Evolutionary conservation across 2,329 filamentous ascomycete species (phyloP).

Genomic region (Coniochaeta prunicola): DNA sequence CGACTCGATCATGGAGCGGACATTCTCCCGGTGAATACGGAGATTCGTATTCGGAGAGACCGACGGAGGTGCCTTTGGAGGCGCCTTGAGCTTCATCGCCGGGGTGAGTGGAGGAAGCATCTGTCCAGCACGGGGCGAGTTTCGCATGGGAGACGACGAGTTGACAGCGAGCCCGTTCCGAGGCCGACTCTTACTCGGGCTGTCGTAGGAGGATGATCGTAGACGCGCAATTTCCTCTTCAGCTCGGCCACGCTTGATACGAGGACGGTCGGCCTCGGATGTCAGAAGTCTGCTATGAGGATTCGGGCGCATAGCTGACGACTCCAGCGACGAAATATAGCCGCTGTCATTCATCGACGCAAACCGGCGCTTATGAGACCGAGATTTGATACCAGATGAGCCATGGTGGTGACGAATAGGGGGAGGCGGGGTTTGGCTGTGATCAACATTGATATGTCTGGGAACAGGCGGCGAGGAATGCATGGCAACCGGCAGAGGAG

Average conservation of each 20-base stretch:
- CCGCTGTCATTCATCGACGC: conserved; percentile 84
- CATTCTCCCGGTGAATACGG: conserved; percentile 76
- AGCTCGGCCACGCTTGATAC: conserved; percentile 80
- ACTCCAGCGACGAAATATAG: conserved; percentile 94
- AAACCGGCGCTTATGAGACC: conserved; percentile 69
- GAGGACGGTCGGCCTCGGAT: conserved; percentile 72
- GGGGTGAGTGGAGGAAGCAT: conserved; percentile 76
- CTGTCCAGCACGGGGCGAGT: conserved; percentile 41
- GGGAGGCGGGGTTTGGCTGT: conserved; percentile 73
- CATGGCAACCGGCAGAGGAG: conserved; percentile 64
- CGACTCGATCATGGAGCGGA: conserved; percentile 74
- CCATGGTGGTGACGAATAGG: conserved; percentile 53
- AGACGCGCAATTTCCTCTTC: conserved; percentile 94
- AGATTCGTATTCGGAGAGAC: conserved; percentile 91
- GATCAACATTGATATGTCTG: conserved; percentile 47
- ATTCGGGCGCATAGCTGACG: conserved; percentile 72
- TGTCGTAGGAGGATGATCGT: conserved; percentile 87
- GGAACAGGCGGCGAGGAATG: conserved; percentile 86
- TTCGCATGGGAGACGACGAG: conserved; percentile 64
- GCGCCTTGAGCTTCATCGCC: conserved; percentile 69
- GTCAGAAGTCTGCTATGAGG: conserved; percentile 58
- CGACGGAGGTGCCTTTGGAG: conserved; percentile 56
- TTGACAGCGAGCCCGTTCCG: conserved; percentile 41
- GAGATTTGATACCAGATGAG: conserved; percentile 50
- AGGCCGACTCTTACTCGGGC: conserved; percentile 65